Evolutionary conservation across 2,329 filamentous ascomycete genomes (phyloP), one percentile per base, ranked within the genome.

Genomic region (Pyrenochaeta sp.): DNA sequence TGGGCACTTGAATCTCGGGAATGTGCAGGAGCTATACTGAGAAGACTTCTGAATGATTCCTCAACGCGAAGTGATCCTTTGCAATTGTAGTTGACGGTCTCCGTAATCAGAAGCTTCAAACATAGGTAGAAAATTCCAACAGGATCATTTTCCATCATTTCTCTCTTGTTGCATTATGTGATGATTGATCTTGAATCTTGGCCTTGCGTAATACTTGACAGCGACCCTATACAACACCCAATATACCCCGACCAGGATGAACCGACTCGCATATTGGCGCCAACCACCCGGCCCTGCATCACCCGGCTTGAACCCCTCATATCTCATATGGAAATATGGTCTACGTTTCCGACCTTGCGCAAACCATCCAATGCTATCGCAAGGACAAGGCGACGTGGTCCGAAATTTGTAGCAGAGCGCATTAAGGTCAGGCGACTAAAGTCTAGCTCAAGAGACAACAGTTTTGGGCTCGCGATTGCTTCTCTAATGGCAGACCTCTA

Each of bases 231-330:
- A 14, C 20, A 15, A 27, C 10, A 19, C 7, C 21, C 15, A 26
- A 43, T 43, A 44, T 44, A 38, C 26, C 14, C 24, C 11, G 13
- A 24, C 34, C 27, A 23, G 34, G 27, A 31, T 38, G 6, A 7
- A 15, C 17, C 20, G 8, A 24, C 11, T 27, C 11, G 24, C 18
- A 43, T 38, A 44, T 37, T 44, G 38, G n/a, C 41, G 34, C 34
- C 27, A 26, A 28, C 36, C 20, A 23, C 10, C 15, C 15, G 15
- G 32, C 28, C 32, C 34, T 37, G 41, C 27, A 30, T 31, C 24
- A 28, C 14, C 32, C 3, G 19, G 26, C 40, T 6, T 27, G 15
- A 28, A 32, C 41, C 35, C 41, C 34, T 35, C 32, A 19, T 18
- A 27, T 7, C 38, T 27, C 22, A 41, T 41, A 32, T 41, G 23